phyloP scores from a whole-genome alignment of 441 rosid species.

The Jatropha podagrica region DNA sequence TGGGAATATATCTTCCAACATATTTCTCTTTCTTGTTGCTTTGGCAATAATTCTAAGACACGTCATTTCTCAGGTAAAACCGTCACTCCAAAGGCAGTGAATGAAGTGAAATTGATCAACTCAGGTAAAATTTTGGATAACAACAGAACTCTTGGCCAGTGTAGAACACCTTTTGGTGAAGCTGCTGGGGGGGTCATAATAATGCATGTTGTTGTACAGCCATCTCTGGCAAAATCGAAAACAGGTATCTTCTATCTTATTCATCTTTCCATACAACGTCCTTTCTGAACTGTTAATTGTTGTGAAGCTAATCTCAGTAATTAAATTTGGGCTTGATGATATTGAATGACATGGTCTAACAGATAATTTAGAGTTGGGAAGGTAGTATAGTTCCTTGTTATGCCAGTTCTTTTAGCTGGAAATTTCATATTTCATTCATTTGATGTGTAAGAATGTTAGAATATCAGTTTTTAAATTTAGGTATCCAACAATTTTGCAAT shows the following conservation, averaged over 20 bases:
- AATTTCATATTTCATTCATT: not conserved
- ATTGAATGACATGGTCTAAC: not conserved
- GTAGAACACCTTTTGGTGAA: constrained; percentile 72
- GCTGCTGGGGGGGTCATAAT: constrained; percentile 50
- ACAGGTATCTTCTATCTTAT: constrained; percentile 43
- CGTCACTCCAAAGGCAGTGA: constrained; percentile 66
- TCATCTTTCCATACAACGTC: not conserved
- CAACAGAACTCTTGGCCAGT: constrained; percentile 78
- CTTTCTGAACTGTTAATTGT: constrained; percentile 2
- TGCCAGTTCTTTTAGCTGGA: not conserved
- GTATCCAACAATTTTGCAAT: not conserved
- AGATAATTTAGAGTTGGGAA: no score
- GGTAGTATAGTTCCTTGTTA: not conserved
- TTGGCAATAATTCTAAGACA: constrained; percentile 17
- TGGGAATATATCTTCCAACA: constrained; percentile 4
- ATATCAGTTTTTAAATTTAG: not conserved
- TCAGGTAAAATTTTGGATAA: constrained; percentile 90
- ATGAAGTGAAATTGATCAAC: constrained; percentile 81
- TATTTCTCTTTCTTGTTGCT: constrained; percentile 7
- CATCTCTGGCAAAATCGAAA: constrained; percentile 63
- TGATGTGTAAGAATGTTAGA: not conserved
- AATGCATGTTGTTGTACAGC: constrained; percentile 93
- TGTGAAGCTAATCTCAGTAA: constrained; percentile 9
- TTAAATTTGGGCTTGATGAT: not conserved
- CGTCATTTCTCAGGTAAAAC: constrained; percentile 57